Percentiles rank a stretch among this genome's conserved stretches.
phyloP scores from a whole-genome alignment of 169 alveolate genomes.

The Perkinsus marinus region DNA sequence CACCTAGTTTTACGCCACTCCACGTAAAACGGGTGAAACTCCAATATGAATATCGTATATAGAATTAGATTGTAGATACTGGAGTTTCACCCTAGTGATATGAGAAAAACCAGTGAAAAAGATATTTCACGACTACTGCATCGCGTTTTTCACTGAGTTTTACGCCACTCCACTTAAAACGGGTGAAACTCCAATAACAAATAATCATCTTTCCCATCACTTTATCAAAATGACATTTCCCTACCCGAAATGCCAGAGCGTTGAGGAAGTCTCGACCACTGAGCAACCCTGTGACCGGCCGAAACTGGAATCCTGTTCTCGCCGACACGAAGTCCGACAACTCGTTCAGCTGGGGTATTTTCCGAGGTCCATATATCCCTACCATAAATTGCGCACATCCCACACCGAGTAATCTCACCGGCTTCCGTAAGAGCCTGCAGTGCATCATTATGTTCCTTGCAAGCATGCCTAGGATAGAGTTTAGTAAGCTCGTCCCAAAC shows the following conservation, averaged over 20 bases:
- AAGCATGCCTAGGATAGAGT: slow-evolving; percentile 22
- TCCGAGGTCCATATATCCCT: slow-evolving; percentile 15
- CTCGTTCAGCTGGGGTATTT: slow-evolving; percentile 42
- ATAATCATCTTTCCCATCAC: no score
- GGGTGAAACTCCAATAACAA: no score
- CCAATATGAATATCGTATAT: no score
- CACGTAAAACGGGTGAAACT: no score
- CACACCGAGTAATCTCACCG: not conserved
- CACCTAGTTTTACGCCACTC: no score
- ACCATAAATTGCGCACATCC: not conserved
- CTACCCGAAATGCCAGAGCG: slow-evolving; percentile 52
- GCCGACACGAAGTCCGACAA: slow-evolving; percentile 29
- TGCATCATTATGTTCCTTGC: slow-evolving; percentile 19
- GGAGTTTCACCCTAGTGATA: no score
- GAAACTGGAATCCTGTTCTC: slow-evolving; percentile 56
- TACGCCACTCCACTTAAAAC: no score
- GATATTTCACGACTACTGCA: no score
- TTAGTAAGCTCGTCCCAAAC: slow-evolving; percentile 9
- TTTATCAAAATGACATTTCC: no score
- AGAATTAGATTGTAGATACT: no score
- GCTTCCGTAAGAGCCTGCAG: slow-evolving; percentile 9
- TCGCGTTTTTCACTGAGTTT: no score
- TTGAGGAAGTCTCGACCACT: slow-evolving; percentile 60
- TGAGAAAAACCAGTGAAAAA: no score
- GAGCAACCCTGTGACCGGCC: slow-evolving; percentile 61